Evolutionary conservation across 495 filamentous ascomycete species (phyloP).

Genomic region (Neurospora sublineolata): DNA sequence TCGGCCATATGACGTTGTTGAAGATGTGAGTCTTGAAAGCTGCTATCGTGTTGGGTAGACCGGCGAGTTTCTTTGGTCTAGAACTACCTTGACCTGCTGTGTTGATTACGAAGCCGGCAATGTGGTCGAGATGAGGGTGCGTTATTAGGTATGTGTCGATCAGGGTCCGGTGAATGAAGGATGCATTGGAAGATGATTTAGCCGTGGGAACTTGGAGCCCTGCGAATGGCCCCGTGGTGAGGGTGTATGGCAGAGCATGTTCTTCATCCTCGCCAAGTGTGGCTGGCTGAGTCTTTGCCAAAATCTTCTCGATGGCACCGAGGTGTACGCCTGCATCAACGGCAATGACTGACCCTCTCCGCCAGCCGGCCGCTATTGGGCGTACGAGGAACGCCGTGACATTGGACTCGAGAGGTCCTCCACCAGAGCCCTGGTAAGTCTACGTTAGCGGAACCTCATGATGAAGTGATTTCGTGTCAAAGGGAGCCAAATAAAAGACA

Average conservation of each 20-base stretch:
- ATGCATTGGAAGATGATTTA: conserved; percentile 62
- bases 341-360: conserved; percentile 66
- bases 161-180: conserved; percentile 61
- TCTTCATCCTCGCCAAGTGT: conserved; percentile 28
- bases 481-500: background rate
- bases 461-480: background rate
- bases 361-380: conserved; percentile 66
- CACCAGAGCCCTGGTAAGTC: conserved; percentile 63
- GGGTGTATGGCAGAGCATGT: conserved; percentile 22
- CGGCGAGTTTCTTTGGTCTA: conserved; percentile 72
- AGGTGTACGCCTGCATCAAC: conserved; percentile 91
- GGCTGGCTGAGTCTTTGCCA: conserved; percentile 40
- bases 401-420: conserved; percentile 80
- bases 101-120: conserved; percentile 84
- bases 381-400: conserved; percentile 83
- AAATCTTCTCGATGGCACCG: conserved; percentile 62
- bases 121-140: conserved; percentile 88
- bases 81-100: conserved; percentile 68
- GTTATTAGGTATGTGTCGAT: conserved; percentile 85
- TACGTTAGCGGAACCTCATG: conserved; percentile 12
- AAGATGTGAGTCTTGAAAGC: conserved; percentile 91
- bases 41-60: conserved; percentile 69
- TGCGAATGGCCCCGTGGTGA: conserved; percentile 53
- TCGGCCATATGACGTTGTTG: conserved; percentile 97
- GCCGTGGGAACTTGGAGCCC: conserved; percentile 54